Evolutionary conservation across 441 rosid species (phyloP).

Genomic region (Populus hybrid): DNA sequence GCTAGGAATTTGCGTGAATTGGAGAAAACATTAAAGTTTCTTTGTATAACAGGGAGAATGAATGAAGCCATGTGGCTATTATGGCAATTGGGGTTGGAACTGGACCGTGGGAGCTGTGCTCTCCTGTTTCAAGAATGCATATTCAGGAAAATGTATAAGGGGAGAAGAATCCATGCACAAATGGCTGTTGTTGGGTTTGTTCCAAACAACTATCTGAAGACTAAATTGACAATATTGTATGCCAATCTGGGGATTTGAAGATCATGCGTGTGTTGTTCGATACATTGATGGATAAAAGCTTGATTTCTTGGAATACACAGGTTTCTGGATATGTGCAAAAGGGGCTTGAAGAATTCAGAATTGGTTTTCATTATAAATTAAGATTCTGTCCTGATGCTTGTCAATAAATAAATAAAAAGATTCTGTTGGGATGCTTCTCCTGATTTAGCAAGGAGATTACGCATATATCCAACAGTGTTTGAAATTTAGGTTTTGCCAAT

Average conservation of each 20-base stretch:
- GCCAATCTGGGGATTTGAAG: conserved; percentile 48
- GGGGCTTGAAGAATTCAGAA: conserved; percentile 33
- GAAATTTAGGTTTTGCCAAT: neutral
- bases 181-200: conserved; percentile 53
- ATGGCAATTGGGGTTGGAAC: conserved; percentile 37
- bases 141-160: conserved; percentile 39
- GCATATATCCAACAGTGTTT: neutral
- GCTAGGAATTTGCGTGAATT: conserved; percentile 37
- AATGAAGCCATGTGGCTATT: conserved; percentile 63
- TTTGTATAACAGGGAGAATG: conserved; percentile 61
- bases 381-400: neutral
- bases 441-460: neutral
- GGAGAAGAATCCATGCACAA: conserved; percentile 64
- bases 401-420: neutral
- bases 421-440: neutral
- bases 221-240: conserved; percentile 57
- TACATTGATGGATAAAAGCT: conserved; percentile 26
- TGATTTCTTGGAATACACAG: conserved; percentile 56
- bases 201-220: conserved; percentile 46
- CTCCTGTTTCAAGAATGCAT: conserved; percentile 70
- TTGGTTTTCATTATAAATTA: conserved; percentile 27
- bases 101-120: conserved; percentile 41
- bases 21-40: conserved; percentile 51
- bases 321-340: conserved; percentile 49
- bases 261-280: conserved; percentile 41